phyloP scores from a whole-genome alignment of 805 yeast species.

The Kodamaea laetipori region DNA sequence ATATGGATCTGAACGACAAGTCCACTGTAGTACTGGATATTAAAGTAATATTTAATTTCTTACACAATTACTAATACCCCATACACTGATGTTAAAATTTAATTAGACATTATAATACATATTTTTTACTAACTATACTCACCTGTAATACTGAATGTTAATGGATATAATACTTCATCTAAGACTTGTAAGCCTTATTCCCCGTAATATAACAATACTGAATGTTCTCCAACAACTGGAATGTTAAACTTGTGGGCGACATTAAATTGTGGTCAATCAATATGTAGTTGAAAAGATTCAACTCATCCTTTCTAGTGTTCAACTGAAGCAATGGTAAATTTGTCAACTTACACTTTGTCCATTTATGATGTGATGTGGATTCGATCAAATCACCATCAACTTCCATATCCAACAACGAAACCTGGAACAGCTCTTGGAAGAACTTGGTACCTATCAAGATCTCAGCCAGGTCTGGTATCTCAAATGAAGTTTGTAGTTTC shows the following conservation, averaged over 20 bases:
- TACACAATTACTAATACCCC: no score
- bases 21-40: no score
- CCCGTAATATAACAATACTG: conserved; percentile 42
- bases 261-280: conserved; percentile 11
- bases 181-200: conserved; percentile 29
- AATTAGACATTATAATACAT: no score
- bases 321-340: conserved; percentile 38
- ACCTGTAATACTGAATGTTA: no score
- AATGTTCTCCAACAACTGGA: conserved; percentile 24
- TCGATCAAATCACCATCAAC: conserved; percentile 19
- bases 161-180: not conserved
- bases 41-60: no score
- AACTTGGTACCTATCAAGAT: conserved; percentile 33
- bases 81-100: no score
- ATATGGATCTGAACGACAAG: no score
- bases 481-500: conserved; percentile 1
- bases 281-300: conserved; percentile 32
- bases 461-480: conserved; percentile 18
- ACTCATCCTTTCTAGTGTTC: conserved; percentile 36
- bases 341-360: conserved; percentile 42
- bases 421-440: conserved; percentile 35
- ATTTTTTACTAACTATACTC: no score
- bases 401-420: conserved; percentile 17
- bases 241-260: conserved; percentile 16
- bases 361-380: conserved; percentile 36